Base-by-base conservation (phyloP, 306 rosid genomes). In the Mucuna pruriens region DNA sequence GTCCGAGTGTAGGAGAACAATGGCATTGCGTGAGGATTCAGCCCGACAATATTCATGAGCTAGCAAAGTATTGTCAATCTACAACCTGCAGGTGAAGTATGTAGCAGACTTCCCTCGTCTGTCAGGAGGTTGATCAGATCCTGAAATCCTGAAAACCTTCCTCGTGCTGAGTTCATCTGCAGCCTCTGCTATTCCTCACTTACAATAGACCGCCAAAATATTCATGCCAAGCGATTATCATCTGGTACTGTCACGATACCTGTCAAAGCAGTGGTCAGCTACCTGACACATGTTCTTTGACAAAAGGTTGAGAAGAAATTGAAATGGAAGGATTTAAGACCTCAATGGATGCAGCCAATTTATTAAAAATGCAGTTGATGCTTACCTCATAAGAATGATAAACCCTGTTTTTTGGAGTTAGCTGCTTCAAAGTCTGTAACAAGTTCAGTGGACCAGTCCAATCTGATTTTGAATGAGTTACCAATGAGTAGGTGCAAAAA, bases 311-410 rank as follows among this genome's bases (percentile, higher is more conserved):
- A 87, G 73, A 85, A 76, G 58, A 91, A 84, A 78, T 42, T 89
- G 85, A 78, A 75, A 45, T 0, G n/a, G 92, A 91, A 64, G 94
- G 91, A 80, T 13, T 87, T 22, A 84, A 84, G 54, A 60, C 87
- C 26, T 87, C 91, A 0, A 84, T 5, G 2, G 94, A 93, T 84
- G 87, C 90, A 66, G 87, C 87, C 19, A 74, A 49, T 82, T 58
- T 88, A 69, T 66, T 91, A 69, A 91, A 89, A 84, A 10, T 3
- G 85, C 91, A 7, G 90, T 93, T 65, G 96, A 93, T 73, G 84
- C 83, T 64, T 88, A 84, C 88, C 90, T 93, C 64, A 89, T 87
- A 89, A 89, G 89, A 63, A 77, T 91, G 84, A 88, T 93, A 83
- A 85, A 85, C 92, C 89, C 16, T 91, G 87, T 71, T n/a, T n/a